Conservation (phyloP, 176 grass and related monocot genomes). For the Oryza rufipogon region DNA sequence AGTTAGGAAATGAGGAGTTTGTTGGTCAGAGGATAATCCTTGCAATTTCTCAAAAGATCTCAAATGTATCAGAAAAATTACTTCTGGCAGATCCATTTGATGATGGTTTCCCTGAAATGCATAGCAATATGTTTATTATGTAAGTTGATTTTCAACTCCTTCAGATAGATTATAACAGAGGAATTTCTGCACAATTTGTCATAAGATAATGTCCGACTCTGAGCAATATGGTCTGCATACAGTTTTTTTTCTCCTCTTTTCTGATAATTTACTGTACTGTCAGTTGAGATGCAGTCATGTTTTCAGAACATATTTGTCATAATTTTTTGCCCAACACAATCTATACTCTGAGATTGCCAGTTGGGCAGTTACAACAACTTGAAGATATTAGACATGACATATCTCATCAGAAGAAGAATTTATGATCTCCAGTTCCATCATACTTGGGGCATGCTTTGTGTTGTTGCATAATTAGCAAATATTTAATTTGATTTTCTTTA, state of each 20-base stretch:
- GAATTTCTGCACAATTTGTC: not conserved
- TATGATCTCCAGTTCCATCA: not conserved
- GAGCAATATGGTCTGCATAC: not conserved
- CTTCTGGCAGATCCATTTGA: constrained; percentile 87
- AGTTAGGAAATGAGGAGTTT: constrained; percentile 74
- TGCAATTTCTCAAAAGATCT: constrained; percentile 80
- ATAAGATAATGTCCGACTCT: not conserved
- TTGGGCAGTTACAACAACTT: not conserved
- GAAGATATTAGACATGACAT: not conserved
- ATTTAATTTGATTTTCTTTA: constrained; percentile 1
- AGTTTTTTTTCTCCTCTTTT: not conserved
- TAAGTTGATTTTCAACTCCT: constrained; percentile 45
- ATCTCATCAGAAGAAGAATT: constrained; percentile 2
- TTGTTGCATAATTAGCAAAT: not conserved
- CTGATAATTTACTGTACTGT: not conserved
- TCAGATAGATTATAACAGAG: constrained; percentile 15
- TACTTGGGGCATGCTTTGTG: constrained; percentile 4
- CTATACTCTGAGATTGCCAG: constrained; percentile 16
- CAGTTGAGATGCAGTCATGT: not conserved
- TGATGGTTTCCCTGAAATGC: constrained; percentile 73
- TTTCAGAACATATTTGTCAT: not conserved
- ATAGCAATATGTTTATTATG: constrained; percentile 88
- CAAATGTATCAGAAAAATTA: constrained; percentile 71
- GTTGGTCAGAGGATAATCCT: constrained; percentile 84
- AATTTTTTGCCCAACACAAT: not conserved